Base-by-base conservation (phyloP, 345 rosid genomes). In the Capsella bursapastoris region DNA sequence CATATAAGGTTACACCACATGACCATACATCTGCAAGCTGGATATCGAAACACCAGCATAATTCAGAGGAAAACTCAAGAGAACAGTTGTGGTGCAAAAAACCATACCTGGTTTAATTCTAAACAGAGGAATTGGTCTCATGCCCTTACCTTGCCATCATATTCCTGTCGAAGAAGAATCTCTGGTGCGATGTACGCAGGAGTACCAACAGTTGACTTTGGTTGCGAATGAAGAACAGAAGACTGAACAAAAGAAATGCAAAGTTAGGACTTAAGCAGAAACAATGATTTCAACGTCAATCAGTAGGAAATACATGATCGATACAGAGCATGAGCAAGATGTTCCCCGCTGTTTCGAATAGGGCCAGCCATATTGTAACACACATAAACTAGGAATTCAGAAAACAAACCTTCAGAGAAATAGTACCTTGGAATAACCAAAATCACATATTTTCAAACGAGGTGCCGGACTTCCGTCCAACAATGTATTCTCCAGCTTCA, bases 21-120 rank as follows among this genome's bases (percentile, higher is more conserved):
- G 98, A 92, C 99, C 99, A 95, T 8, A 95, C 99, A 82, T 92
- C 99, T 18, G 97, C 98, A 80, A 85, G 89, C 99, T 94, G 89
- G 25, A 35, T 13, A 77, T 12, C 13, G 22, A 52, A 68, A 48
- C 40, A 57, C 41, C 34, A 3, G 27, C 16, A 14, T 27, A 28
- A 15, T n/a, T 66, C 51, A 73, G 57, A 56, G 41, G 44, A 31
- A 16, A 72, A 4, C 6, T 66, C 10, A 38, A 2, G 22, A 48
- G 52, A 27, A 61, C 0, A 27, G 40, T 51, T 1, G 9, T 58
- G 44, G 27, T 44, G 45, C 12, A 16, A 8, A 29, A 3, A 35
- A 12, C 38, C 60, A 49, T 49, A 37, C 50, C 35, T 58, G 10
- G 18, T 32, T 44, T 34, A 44, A 27, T 43, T 58, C 49, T 49